Evolutionary conservation across 1,284 basidiomycete genomes (phyloP), one percentile per base, ranked within the genome.

Genomic region (Cryptococcus amylolentus): DNA sequence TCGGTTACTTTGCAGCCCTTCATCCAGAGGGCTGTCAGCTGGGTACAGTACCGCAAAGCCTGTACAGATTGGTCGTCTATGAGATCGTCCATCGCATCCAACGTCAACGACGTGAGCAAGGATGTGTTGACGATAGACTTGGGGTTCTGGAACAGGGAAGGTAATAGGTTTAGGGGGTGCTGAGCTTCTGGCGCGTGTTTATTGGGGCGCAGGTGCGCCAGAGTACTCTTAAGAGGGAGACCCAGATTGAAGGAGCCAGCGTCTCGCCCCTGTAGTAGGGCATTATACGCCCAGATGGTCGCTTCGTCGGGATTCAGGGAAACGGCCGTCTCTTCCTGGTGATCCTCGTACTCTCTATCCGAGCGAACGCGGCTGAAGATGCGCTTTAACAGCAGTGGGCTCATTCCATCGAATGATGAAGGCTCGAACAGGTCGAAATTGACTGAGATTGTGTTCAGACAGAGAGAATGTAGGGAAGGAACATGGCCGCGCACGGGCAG

Each of bases 21-120:
- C 60, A 65, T 74, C 65, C 67, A 69, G 10, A 76, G 58, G 14
- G 54, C 62, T 1, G 68, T 68, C 13, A 76, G 61, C 38, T 71
- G 64, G 3, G 67, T 67, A 47, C 67, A 69, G 35, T 56, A 68
- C 44, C 60, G 64, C 27, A 76, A 51, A 4, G 54, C 38, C 44
- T 63, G 59, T 4, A 74, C 50, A 6, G 53, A 61, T 23, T 40
- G 27, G 51, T 75, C 72, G 37, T 63, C 65, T 10, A 75, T 58
- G 0, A 51, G 18, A 7, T 46, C 57, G 50, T 64, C 58, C 40
- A 59, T 52, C 3, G 60, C 63, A 49, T 65, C 61, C 13, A 76
- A 54, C 7, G 63, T 60, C 10, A 76, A 59, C 3, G 72, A 71
- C 0, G 71, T 76, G 7, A 76, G 60, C 23, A 76, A 51, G 2